These are phyloP conservation scores for Stephania cephalantha DNA, from an alignment of 164 flowering plant genomes.

Conservation along the genomic window DNA sequence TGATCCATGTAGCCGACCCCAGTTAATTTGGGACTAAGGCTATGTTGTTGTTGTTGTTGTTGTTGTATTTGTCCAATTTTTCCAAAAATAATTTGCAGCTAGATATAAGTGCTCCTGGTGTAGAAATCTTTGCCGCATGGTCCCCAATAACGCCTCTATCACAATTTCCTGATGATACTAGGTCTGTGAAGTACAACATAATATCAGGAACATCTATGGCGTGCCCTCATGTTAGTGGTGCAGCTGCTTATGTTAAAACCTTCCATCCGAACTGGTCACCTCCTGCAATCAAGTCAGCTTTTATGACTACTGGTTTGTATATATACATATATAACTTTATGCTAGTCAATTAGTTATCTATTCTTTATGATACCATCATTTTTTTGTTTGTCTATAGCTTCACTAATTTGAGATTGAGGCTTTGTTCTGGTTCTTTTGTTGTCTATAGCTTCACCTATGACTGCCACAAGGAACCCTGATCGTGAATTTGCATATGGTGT, in stretches of 20 bases:
- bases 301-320: constrained; percentile 40
- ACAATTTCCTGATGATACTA: constrained; percentile 14
- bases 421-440: neutral
- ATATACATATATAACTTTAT: neutral
- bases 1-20: too few relatives aligned
- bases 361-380: too few relatives aligned
- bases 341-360: neutral
- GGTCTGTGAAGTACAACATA: constrained; percentile 20
- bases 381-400: neutral
- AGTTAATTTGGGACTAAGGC: too few relatives aligned
- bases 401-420: neutral
- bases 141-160: constrained; percentile 26
- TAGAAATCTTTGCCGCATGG: constrained; percentile 49
- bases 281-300: too few relatives aligned
- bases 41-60: too few relatives aligned
- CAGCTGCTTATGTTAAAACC: too few relatives aligned
- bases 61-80: too few relatives aligned
- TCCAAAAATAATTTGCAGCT: constrained; percentile 32
- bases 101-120: constrained; percentile 61
- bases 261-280: too few relatives aligned
- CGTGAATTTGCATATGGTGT: constrained; percentile 16
- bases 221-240: too few relatives aligned
- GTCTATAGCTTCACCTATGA: constrained; percentile 13
- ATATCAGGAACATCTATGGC: too few relatives aligned
- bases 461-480: neutral